Evolutionary conservation across 2,329 filamentous ascomycete species (phyloP), one percentile per base, ranked within the genome.

Genomic region (Capronia americana): DNA sequence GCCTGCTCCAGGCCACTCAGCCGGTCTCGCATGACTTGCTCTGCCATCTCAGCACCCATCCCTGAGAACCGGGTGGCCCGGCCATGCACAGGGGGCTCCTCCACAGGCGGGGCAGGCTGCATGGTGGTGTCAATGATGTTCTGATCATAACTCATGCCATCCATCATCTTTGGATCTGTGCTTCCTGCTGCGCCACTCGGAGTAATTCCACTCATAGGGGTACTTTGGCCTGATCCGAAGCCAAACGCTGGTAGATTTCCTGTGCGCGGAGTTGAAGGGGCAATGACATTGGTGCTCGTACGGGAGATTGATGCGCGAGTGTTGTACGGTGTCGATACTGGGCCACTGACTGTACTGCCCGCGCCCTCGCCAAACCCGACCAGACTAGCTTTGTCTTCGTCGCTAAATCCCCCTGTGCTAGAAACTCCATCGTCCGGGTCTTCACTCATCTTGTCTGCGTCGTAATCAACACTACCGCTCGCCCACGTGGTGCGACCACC

Each of bases 331-430:
- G 79, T 91, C 85, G 75, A 91, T 32, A 83, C 90, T 46, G 92
- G 92, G 0, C 92, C 92, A 66, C 89, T 92, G 64, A 93, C 89
- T 4, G 92, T 92, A 77, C 90, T 92, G 72, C 90, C 92, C 10
- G 94, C 93, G 38, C 93, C 94, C 77, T 97, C 93, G 57, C 94
- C 94, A 73, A 97, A 97, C 0, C 91, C 94, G 10, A 97, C 94
- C 5, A 97, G 84, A 69, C 90, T 94, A 2, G 90, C 92, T 60
- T 88, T 89, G 7, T 89, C 90, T 74, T 96, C 92, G 73, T 96
- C 93, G 73, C 91, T 94, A 85, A 95, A 90, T 66, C 90, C 91
- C 71, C 92, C 91, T 58, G 89, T 86, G 69, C 87, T 88, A 30
- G 88, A 88, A 8, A 83, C 82, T 4, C 79, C 85, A 48, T 85